A percentile compares a stretch with the other conserved stretches of the same genome.
phyloP scores from a whole-genome alignment of 1,139 yeast genomes.

The Protomyces macrosporus region DNA sequence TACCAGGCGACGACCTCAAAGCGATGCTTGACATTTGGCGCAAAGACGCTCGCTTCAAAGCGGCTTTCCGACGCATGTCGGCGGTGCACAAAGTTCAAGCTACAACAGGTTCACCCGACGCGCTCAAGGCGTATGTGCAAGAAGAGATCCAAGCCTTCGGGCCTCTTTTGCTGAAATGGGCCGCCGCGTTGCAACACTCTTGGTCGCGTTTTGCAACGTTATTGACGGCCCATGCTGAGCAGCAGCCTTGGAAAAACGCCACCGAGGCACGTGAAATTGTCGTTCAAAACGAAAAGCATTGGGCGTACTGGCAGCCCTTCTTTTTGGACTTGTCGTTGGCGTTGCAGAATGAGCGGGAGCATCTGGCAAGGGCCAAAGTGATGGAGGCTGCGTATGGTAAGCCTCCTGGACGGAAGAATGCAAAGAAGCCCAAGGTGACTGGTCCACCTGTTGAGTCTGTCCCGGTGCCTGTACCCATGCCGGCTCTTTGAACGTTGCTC shows the following conservation, averaged over 20 bases:
- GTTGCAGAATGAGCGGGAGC: not conserved
- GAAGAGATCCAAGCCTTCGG: not conserved
- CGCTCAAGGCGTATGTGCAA: not conserved
- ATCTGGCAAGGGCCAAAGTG: not conserved
- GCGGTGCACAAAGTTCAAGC: not conserved
- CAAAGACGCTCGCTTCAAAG: not conserved
- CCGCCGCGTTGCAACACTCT: not conserved
- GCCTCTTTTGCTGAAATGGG: not conserved
- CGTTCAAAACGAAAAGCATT: not conserved
- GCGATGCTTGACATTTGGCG: not conserved
- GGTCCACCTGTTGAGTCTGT: too few species aligned
- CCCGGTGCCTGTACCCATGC: too few species aligned
- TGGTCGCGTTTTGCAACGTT: not conserved
- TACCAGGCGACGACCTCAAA: not conserved
- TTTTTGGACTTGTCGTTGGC: not conserved
- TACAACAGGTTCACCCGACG: not conserved
- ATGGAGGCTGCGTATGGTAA: not conserved
- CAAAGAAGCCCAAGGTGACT: too few species aligned
- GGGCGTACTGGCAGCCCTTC: not conserved
- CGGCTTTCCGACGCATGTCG: not conserved
- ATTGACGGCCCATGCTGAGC: not conserved
- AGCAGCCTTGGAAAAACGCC: not conserved
- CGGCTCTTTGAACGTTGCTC: too few species aligned
- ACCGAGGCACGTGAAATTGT: not conserved
- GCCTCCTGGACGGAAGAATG: too few species aligned